Evolutionary conservation across 2,329 filamentous ascomycete species (phyloP).

Genomic region (Penicillium expansum): DNA sequence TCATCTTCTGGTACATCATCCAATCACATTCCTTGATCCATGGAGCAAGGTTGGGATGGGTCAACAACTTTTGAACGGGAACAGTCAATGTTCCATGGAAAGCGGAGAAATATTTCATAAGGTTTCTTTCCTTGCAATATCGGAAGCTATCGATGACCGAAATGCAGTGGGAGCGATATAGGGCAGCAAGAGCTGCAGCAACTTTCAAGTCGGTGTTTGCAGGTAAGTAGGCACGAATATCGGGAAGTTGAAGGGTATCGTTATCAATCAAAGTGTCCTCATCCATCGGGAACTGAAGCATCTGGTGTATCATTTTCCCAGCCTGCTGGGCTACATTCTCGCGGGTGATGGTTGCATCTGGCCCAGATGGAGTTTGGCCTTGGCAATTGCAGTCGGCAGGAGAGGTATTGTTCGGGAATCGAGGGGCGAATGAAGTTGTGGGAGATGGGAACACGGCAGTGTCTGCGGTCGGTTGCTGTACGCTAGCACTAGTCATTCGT

Average conservation of each 20-base stretch:
- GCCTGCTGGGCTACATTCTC: slow-evolving; percentile 40
- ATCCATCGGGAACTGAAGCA: slow-evolving; percentile 39
- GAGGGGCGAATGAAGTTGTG: slow-evolving; percentile 37
- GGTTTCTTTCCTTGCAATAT: slow-evolving; percentile 94
- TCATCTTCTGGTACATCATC: slow-evolving; percentile 94
- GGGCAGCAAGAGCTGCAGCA: slow-evolving; percentile 76
- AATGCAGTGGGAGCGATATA: slow-evolving; percentile 93
- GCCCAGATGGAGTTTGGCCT: slow-evolving; percentile 23
- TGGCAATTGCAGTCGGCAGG: slow-evolving; percentile 32
- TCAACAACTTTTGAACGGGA: slow-evolving; percentile 89
- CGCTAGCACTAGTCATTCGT: slow-evolving; percentile 28
- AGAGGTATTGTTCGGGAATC: slow-evolving; percentile 26
- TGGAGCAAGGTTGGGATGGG: slow-evolving; percentile 72
- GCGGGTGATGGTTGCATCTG: slow-evolving; percentile 34
- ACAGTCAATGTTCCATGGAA: slow-evolving; percentile 97
- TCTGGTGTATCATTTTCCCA: slow-evolving; percentile 40
- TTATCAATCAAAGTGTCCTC: slow-evolving; percentile 54
- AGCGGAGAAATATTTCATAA: slow-evolving; percentile 90
- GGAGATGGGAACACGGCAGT: slow-evolving; percentile 43
- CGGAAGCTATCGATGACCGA: slow-evolving; percentile 93
- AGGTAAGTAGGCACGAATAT: slow-evolving; percentile 78
- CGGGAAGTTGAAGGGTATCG: slow-evolving; percentile 75
- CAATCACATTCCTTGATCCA: slow-evolving; percentile 98
- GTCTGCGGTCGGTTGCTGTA: slow-evolving; percentile 36
- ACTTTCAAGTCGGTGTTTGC: slow-evolving; percentile 79